Evolutionary conservation across 2,329 filamentous ascomycete genomes (phyloP).

Genomic region (Neofusicoccum laricinum): DNA sequence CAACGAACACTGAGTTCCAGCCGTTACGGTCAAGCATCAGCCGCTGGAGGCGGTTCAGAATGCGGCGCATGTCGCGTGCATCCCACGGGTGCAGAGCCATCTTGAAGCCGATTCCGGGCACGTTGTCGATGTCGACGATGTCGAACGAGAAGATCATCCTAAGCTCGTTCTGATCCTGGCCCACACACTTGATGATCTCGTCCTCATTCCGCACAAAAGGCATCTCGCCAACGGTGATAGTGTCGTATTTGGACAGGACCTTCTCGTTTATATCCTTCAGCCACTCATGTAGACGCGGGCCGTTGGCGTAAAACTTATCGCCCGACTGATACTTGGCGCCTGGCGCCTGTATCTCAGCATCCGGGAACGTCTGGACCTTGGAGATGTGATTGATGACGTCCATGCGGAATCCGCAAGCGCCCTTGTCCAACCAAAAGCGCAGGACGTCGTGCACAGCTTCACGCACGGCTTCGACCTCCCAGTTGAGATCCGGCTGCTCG

Average conservation of each 20-base stretch:
- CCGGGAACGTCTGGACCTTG: constrained; percentile 41
- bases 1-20: constrained; percentile 52
- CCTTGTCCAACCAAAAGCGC: constrained; percentile 48
- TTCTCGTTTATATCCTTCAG: constrained; percentile 52
- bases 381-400: constrained; percentile 51
- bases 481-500: constrained; percentile 49
- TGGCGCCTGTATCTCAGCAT: constrained; percentile 41
- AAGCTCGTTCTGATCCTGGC: constrained; percentile 39
- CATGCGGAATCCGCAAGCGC: constrained; percentile 47
- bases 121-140: constrained; percentile 40
- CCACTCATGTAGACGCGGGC: constrained; percentile 58
- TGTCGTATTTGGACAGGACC: constrained; percentile 55
- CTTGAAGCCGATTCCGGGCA: constrained; percentile 33
- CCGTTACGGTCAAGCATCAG: constrained; percentile 31
- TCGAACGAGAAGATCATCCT: constrained; percentile 52
- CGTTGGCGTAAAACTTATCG: constrained; percentile 53
- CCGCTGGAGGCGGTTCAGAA: constrained; percentile 31
- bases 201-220: constrained; percentile 48
- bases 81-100: constrained; percentile 32
- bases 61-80: constrained; percentile 30
- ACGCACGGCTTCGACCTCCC: constrained; percentile 45
- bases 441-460: constrained; percentile 47
- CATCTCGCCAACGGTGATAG: constrained; percentile 62
- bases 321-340: constrained; percentile 47
- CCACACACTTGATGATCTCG: constrained; percentile 43